Conservation (phyloP, 305 asterid species). For the Fraxinus angustifolia region DNA sequence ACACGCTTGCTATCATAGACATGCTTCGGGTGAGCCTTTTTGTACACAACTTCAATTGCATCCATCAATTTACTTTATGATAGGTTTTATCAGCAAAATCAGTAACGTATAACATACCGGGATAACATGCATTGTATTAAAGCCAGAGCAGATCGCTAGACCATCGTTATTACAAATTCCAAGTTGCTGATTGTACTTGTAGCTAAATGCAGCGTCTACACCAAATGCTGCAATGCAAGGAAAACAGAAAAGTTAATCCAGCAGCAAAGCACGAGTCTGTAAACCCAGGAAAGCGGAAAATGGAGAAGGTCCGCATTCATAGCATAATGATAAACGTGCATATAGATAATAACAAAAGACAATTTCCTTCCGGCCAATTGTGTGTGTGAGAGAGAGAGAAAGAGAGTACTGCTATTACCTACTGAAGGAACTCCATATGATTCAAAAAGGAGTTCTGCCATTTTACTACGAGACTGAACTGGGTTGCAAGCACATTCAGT, state of each 20-base stretch:
- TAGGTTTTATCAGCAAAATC: slow-evolving; percentile 19
- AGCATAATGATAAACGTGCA: not conserved
- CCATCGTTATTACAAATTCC: slow-evolving; percentile 74
- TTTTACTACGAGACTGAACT: slow-evolving; percentile 87
- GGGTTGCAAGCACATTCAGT: slow-evolving; percentile 98
- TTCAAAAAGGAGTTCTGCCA: slow-evolving; percentile 98
- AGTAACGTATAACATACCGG: slow-evolving; percentile 64
- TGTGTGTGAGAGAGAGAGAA: slow-evolving; percentile 5
- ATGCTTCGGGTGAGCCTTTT: slow-evolving; percentile 13
- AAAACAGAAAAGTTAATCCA: slow-evolving; percentile 14
- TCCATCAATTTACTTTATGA: slow-evolving; percentile 6
- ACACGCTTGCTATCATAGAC: not conserved
- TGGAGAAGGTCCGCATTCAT: not conserved
- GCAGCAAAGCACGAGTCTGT: slow-evolving; percentile 23
- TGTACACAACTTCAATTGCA: slow-evolving; percentile 4
- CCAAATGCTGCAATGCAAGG: slow-evolving; percentile 73
- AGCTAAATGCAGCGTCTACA: slow-evolving; percentile 92
- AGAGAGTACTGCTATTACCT: slow-evolving; percentile 42
- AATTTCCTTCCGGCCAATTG: not conserved
- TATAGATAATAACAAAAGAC: not conserved
- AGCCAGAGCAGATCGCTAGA: slow-evolving; percentile 87
- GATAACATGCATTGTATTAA: slow-evolving; percentile 81
- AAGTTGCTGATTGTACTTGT: slow-evolving; percentile 74
- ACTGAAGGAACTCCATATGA: slow-evolving; percentile 95
- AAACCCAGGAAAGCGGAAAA: slow-evolving; percentile 2